Evolutionary conservation across 1,139 yeast genomes (phyloP).

Genomic region (Petasospora rhodanensis): DNA sequence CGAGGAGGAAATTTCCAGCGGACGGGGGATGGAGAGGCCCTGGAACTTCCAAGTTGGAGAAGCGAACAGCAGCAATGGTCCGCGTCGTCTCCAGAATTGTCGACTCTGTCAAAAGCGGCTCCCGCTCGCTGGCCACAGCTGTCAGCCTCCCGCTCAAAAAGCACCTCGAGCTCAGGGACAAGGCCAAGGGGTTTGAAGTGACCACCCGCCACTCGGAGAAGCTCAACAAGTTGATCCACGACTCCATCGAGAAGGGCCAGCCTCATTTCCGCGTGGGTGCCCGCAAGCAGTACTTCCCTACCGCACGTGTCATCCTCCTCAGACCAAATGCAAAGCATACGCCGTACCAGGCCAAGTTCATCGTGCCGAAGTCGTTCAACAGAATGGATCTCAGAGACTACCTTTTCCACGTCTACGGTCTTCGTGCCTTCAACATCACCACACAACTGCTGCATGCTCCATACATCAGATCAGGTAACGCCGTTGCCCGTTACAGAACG

Average conservation of each 20-base stretch:
- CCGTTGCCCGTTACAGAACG: slow-evolving; percentile 67
- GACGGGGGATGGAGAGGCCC: too few relatives aligned
- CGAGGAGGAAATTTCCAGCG: too few relatives aligned
- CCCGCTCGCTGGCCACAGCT: slow-evolving; percentile 21
- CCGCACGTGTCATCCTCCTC: slow-evolving; percentile 71
- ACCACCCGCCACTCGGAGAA: slow-evolving; percentile 24
- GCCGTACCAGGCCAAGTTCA: slow-evolving; percentile 91
- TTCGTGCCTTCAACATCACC: slow-evolving; percentile 82
- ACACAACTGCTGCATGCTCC: slow-evolving; percentile 78
- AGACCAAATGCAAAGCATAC: slow-evolving; percentile 93
- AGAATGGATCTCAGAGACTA: slow-evolving; percentile 90
- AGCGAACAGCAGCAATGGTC: slow-evolving; percentile 20
- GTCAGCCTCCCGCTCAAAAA: slow-evolving; percentile 9
- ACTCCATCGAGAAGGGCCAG: slow-evolving; percentile 48
- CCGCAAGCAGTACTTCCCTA: slow-evolving; percentile 71
- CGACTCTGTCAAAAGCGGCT: slow-evolving; percentile 13
- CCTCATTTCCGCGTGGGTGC: slow-evolving; percentile 84
- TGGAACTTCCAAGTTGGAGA: too few relatives aligned
- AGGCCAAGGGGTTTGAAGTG: slow-evolving; percentile 20
- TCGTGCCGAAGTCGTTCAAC: slow-evolving; percentile 87
- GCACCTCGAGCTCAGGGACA: slow-evolving; percentile 11
- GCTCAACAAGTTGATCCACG: slow-evolving; percentile 22
- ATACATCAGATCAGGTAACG: slow-evolving; percentile 56
- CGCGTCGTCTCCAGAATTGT: slow-evolving; percentile 16
- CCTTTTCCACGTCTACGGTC: slow-evolving; percentile 79